A percentile compares a stretch with the other conserved stretches of the same genome.
These are phyloP conservation scores for Arabidopsis arenosa DNA, from an alignment of 345 rosid genomes.

Conservation along the genomic window DNA sequence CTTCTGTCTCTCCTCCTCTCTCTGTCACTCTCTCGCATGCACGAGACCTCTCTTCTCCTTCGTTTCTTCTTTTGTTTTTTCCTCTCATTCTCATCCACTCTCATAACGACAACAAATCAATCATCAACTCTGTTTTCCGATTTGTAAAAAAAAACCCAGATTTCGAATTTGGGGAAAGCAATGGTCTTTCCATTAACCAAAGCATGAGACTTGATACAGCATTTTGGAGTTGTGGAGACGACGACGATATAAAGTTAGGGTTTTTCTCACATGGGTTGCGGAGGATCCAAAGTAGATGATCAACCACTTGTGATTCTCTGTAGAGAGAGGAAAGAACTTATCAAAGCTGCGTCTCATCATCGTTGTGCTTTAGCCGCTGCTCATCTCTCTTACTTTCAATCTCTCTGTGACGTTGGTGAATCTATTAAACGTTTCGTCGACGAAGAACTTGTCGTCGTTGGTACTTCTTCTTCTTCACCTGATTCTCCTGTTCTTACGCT, in stretches of 20 bases:
- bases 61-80: slow-evolving; percentile 19
- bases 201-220: slow-evolving; percentile 37
- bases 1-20: slow-evolving; percentile 27
- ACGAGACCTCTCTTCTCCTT: slow-evolving; percentile 31
- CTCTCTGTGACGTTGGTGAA: slow-evolving; percentile 77
- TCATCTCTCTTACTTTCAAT: slow-evolving; percentile 75
- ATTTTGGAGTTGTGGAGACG: slow-evolving; percentile 5
- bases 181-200: slow-evolving; percentile 42
- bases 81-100: neutral
- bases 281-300: slow-evolving; percentile 85
- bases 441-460: slow-evolving; percentile 69
- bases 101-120: neutral
- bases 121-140: neutral
- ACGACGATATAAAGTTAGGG: neutral
- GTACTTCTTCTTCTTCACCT: slow-evolving; percentile 47
- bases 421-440: slow-evolving; percentile 80
- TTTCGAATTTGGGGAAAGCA: slow-evolving; percentile 36
- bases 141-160: slow-evolving; percentile 17
- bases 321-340: slow-evolving; percentile 70
- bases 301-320: slow-evolving; percentile 76
- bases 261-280: slow-evolving; percentile 71
- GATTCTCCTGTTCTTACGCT: slow-evolving; percentile 76
- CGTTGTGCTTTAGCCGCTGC: slow-evolving; percentile 88
- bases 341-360: slow-evolving; percentile 71
- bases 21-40: slow-evolving; percentile 48